Percentiles rank a stretch among this genome's conserved stretches.
Evolutionary conservation across 2,329 filamentous ascomycete genomes (phyloP).

Genomic region (Aspergillus udagawae): DNA sequence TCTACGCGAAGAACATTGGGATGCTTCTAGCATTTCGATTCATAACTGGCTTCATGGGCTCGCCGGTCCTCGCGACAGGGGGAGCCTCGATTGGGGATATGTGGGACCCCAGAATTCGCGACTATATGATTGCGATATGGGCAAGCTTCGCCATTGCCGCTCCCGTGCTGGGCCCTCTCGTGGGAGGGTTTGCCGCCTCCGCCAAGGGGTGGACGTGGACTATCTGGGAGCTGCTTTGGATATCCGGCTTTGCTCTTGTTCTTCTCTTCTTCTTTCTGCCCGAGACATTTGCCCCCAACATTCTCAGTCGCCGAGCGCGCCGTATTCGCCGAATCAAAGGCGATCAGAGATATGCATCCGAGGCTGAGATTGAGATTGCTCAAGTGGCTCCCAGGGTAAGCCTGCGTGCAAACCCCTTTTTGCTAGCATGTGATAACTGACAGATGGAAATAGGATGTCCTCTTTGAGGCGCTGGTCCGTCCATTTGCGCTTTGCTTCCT

Average conservation of each 20-base stretch:
- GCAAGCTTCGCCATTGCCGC: constrained; percentile 43
- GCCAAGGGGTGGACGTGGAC: constrained; percentile 60
- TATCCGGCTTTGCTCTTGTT: constrained; percentile 54
- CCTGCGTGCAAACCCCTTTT: too few species aligned
- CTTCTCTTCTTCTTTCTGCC: constrained; percentile 32
- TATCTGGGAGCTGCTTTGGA: constrained; percentile 60
- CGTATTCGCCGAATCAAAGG: constrained; percentile 35
- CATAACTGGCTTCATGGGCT: constrained; percentile 50
- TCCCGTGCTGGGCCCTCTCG: constrained; percentile 58
- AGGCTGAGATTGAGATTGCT: constrained; percentile 34
- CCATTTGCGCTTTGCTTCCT: constrained; percentile 33
- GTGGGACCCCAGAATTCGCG: constrained; percentile 37
- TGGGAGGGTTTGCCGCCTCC: constrained; percentile 57
- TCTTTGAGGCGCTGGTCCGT: constrained; percentile 39
- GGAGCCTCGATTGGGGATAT: constrained; percentile 45
- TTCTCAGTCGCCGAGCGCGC: constrained; percentile 15
- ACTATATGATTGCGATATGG: constrained; percentile 59
- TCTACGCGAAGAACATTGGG: constrained; percentile 48
- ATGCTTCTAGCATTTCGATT: constrained; percentile 53
- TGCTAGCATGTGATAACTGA: not conserved
- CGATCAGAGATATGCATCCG: constrained; percentile 36
- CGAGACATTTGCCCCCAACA: constrained; percentile 25
- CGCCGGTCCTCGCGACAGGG: constrained; percentile 43
- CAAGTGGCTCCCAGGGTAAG: constrained; percentile 27
- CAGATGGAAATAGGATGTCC: constrained; percentile 25